Conservation (phyloP, 345 rosid genomes). For the Camelina hispida region DNA sequence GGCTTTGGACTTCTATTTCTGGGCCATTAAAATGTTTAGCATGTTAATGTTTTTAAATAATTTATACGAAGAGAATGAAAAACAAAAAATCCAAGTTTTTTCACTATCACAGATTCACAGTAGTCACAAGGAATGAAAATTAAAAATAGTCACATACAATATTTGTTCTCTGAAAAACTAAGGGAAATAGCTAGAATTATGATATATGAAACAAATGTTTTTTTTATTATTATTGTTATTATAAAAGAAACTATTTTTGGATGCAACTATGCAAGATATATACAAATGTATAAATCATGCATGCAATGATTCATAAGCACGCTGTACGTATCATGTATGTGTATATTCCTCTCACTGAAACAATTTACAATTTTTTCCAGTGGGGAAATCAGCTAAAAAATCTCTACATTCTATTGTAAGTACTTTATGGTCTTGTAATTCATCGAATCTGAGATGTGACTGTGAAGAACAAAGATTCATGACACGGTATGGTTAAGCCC, state of each 20-base stretch:
- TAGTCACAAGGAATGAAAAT: neutral
- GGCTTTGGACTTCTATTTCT: slow-evolving; percentile 2
- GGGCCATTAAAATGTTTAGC: neutral
- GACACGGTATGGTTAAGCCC: slow-evolving; percentile 49
- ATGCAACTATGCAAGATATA: too few species aligned
- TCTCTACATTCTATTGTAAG: neutral
- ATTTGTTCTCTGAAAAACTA: neutral
- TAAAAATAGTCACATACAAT: neutral
- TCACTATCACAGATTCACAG: neutral
- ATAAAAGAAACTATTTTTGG: too few species aligned
- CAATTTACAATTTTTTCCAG: slow-evolving; percentile 30
- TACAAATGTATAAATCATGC: neutral
- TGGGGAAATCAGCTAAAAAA: slow-evolving; percentile 19
- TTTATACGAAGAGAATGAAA: neutral
- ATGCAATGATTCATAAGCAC: slow-evolving; percentile 1
- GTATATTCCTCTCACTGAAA: slow-evolving; percentile 34
- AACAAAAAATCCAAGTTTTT: neutral
- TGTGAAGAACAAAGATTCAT: slow-evolving; percentile 47
- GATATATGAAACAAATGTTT: neutral
- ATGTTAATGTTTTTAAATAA: neutral
- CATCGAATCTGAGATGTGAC: slow-evolving; percentile 41
- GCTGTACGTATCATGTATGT: neutral
- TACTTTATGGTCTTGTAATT: neutral
- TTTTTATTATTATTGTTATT: neutral
- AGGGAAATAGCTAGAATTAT: neutral